phyloP scores from a whole-genome alignment of 1,139 yeast species.

The Meyerozyma athensensis region DNA sequence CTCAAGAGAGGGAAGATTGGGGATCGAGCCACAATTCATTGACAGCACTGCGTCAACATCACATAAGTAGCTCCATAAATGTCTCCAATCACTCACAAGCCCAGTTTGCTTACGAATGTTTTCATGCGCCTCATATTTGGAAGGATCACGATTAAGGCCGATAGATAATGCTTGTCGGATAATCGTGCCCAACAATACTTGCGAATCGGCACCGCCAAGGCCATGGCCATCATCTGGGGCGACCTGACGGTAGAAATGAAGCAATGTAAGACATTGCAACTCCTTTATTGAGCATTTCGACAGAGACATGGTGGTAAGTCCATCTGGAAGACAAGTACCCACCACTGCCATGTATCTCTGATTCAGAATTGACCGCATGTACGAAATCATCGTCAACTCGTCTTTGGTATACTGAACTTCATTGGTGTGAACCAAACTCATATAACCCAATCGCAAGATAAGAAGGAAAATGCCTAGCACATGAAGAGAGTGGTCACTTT shows the following conservation, averaged over 20 bases:
- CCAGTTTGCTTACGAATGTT: conserved; percentile 25
- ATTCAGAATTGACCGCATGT: conserved; percentile 16
- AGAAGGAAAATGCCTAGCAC: conserved; percentile 30
- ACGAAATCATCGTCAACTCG: conserved; percentile 25
- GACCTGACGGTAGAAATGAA: conserved; percentile 33
- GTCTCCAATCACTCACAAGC: conserved; percentile 33
- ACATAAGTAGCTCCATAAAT: conserved; percentile 33
- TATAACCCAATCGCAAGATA: conserved; percentile 33
- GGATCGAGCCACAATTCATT: conserved; percentile 31
- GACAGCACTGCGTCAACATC: conserved; percentile 29
- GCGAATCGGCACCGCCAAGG: conserved; percentile 39
- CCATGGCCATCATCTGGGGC: conserved; percentile 45
- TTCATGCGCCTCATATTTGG: conserved; percentile 27
- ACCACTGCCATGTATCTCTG: conserved; percentile 1
- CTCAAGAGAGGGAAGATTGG: conserved; percentile 24
- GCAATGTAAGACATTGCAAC: conserved; percentile 23
- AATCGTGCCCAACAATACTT: conserved; percentile 34
- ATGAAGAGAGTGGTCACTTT: conserved; percentile 29
- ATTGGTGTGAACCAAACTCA: conserved; percentile 38
- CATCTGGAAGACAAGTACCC: background rate
- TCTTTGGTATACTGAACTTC: conserved; percentile 23
- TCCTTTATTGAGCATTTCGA: conserved; percentile 10
- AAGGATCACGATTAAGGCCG: conserved; percentile 43
- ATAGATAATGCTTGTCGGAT: conserved; percentile 39
- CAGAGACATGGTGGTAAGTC: background rate